Percentiles rank a stretch among this genome's conserved stretches.
Conservation (phyloP, 352 stramenopile genomes). For the Peronospora farinosa region DNA sequence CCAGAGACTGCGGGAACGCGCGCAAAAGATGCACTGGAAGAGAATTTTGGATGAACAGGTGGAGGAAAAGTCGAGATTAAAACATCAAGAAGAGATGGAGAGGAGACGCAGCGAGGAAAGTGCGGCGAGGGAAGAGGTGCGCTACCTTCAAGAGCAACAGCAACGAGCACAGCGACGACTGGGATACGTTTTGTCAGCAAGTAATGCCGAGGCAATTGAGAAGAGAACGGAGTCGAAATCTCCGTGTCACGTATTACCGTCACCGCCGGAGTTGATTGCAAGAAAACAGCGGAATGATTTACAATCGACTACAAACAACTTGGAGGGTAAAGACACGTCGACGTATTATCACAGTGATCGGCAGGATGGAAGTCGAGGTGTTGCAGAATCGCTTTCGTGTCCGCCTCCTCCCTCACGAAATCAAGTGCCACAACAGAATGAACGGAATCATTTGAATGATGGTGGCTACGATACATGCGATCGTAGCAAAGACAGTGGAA, state of each 20-base stretch:
- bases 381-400: conserved; percentile 13
- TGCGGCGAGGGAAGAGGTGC: conserved; percentile 44
- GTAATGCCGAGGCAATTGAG: conserved; percentile 11
- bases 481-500: conserved; percentile 1
- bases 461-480: conserved; percentile 10
- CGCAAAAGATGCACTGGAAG: conserved; percentile 67
- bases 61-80: conserved; percentile 55
- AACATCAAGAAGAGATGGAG: conserved; percentile 39
- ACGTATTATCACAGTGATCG: conserved; percentile 17
- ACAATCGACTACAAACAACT: conserved; percentile 11
- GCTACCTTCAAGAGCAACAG: conserved; percentile 49
- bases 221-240: conserved; percentile 5
- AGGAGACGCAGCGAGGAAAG: conserved; percentile 32
- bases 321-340: conserved; percentile 10
- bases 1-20: conserved; percentile 52
- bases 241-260: conserved; percentile 18
- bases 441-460: conserved; percentile 10
- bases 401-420: conserved; percentile 22
- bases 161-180: conserved; percentile 52
- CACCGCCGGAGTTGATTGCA: conserved; percentile 4
- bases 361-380: conserved; percentile 10
- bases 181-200: conserved; percentile 17
- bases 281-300: conserved; percentile 15
- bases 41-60: conserved; percentile 65
- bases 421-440: conserved; percentile 11